Conservation (phyloP, 768 basidiomycete genomes). For the Coprinopsis sp. region DNA sequence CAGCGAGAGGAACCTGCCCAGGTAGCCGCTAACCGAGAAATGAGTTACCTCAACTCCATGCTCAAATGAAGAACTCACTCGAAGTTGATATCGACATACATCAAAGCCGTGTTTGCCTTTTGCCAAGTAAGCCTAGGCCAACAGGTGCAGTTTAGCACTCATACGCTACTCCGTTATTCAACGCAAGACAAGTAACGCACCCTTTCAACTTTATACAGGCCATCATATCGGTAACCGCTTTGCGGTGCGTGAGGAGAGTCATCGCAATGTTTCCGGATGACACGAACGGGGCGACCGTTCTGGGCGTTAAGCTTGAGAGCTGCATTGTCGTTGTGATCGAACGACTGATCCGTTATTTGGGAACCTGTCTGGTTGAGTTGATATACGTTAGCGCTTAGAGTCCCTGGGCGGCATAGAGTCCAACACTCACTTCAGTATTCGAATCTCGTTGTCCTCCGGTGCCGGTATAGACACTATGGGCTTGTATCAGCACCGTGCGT, state of each 20-base stretch:
- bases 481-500: background rate
- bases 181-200: too few species aligned
- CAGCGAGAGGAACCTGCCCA: too few species aligned
- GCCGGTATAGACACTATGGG: conserved; percentile 34
- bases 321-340: conserved; percentile 31
- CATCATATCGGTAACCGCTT: background rate
- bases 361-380: too few species aligned
- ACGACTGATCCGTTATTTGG: conserved; percentile 31
- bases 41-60: too few species aligned
- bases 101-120: too few species aligned
- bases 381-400: conserved; percentile 12
- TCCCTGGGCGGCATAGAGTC: background rate
- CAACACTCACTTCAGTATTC: background rate
- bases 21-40: too few species aligned
- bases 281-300: conserved; percentile 33
- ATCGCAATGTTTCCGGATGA: background rate
- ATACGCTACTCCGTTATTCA: too few species aligned
- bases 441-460: conserved; percentile 24
- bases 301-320: conserved; percentile 29
- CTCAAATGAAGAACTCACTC: too few species aligned
- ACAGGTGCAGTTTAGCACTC: too few species aligned
- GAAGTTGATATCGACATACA: too few species aligned
- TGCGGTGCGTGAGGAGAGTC: background rate
- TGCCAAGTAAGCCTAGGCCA: too few species aligned
- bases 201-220: conserved; percentile 1